These are phyloP conservation scores for Cupressus sempervirens DNA, from an alignment of 75 land plant genomes.

Conservation along the genomic window DNA sequence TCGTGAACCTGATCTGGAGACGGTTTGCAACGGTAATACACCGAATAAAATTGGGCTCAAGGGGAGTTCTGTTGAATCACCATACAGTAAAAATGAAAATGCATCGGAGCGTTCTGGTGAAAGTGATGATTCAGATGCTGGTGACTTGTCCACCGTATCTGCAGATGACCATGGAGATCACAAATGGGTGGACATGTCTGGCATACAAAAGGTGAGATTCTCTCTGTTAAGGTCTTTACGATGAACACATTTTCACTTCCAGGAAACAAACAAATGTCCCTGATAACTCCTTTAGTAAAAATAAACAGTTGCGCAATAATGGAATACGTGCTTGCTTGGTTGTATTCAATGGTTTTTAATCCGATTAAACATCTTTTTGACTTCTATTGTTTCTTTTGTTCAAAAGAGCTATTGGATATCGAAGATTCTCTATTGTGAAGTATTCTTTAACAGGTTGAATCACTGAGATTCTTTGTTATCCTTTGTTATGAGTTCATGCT, in stretches of 20 bases:
- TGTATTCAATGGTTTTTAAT: neutral
- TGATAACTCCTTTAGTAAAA: neutral
- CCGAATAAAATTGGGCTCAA: neutral
- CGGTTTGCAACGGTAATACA: neutral
- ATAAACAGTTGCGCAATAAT: neutral
- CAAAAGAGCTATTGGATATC: neutral
- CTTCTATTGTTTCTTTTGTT: neutral
- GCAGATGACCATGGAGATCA: neutral
- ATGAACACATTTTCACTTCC: neutral
- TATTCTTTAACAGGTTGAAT: neutral
- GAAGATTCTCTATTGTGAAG: neutral
- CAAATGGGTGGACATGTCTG: constrained; percentile 4
- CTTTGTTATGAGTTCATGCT: neutral
- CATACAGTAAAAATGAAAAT: neutral
- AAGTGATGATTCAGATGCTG: constrained; percentile 10
- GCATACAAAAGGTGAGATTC: constrained; percentile 5
- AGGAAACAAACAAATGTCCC: neutral
- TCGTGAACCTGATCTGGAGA: neutral
- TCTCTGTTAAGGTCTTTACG: neutral
- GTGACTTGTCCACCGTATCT: neutral
- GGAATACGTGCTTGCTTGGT: neutral
- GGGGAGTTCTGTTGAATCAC: neutral
- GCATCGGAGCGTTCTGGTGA: constrained; percentile 1
- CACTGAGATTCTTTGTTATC: neutral
- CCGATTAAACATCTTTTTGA: neutral